Evolutionary conservation across 371 early-diverging fungal genomes (phyloP).

Genomic region (Rhizopus microsporus): DNA sequence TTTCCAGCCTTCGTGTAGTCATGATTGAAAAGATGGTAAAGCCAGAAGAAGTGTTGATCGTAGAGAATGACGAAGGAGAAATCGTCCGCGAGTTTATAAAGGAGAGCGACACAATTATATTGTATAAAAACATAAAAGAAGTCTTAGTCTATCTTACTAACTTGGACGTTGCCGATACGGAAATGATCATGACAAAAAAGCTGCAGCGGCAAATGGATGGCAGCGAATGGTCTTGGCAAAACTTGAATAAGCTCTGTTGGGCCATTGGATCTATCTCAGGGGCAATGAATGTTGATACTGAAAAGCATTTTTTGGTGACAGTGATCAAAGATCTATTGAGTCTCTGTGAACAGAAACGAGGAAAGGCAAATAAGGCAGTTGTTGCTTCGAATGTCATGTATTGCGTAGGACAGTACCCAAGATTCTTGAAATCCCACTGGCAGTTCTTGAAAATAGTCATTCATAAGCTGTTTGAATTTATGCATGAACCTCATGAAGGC

Average conservation of each 20-base stretch:
- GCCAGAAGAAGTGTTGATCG: conserved; percentile 96
- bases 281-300: conserved; percentile 94
- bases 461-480: conserved; percentile 99
- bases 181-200: conserved; percentile 93
- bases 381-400: conserved; percentile 99
- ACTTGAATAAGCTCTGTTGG: conserved; percentile 99
- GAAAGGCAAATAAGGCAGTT: conserved; percentile 99
- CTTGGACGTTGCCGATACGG: conserved; percentile 90
- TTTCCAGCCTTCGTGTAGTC: conserved; percentile 82
- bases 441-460: conserved; percentile 99
- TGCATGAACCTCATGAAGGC: conserved; percentile 99
- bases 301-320: conserved; percentile 95
- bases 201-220: conserved; percentile 93
- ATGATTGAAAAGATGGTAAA: conserved; percentile 97
- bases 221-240: conserved; percentile 94
- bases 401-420: conserved; percentile 98
- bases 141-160: conserved; percentile 98
- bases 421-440: conserved; percentile 99
- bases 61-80: conserved; percentile 99
- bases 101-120: conserved; percentile 97
- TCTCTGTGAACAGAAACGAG: conserved; percentile 93
- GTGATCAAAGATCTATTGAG: conserved; percentile 97
- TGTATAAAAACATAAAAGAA: conserved; percentile 98
- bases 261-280: conserved; percentile 98
- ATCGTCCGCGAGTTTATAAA: conserved; percentile 98